Evolutionary conservation across 2,329 filamentous ascomycete genomes (phyloP), one percentile per base, ranked within the genome.

Genomic region (Ceratocystis albifundus): DNA sequence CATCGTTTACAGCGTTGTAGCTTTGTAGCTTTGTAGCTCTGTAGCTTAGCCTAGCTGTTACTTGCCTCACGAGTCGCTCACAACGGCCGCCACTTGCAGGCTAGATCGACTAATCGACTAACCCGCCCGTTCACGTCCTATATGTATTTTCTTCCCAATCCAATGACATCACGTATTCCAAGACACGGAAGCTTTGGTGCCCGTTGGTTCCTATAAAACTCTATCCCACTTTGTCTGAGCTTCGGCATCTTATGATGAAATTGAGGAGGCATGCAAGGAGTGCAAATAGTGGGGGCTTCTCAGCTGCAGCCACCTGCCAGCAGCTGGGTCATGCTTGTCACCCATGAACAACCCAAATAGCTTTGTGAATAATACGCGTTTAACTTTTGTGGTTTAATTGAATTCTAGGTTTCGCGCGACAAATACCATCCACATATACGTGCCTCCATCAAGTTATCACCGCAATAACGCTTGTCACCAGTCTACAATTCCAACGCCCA

Each of bases 311-410:
- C 48, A 15, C 8, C 48, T 53, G 48, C 7, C 3, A 1, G 0
- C 48, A 15, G 48, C 48, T 53, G n/a, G n/a, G 48, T 1, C 10
- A 2, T 15, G 3, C 3, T 0, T 36, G 32, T 36, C 32, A 36
- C 32, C 32, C 32, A 36, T 36, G 32, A 36, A 36, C 8, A 10
- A 12, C 1, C 36, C 10, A 41, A 41, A 15, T 12, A 41, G 36
- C 36, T 1, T 4, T 12, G 36, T 15, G 10, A 41, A 41, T 15
- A 41, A 41, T 12, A 36, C 65, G 65, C 65, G 64, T 46, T 46
- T 20, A 44, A 20, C 65, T 66, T 63, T 61, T 63, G 22, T 20
- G 67, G 64, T 61, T 68, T 66, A 68, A 68, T 68, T 68, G 67
- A 64, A 59, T 64, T 66, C 64, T 61, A 36, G n/a, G 36, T 41